Conservation (phyloP, 257 asterid genomes). For the Solanum chilense region DNA sequence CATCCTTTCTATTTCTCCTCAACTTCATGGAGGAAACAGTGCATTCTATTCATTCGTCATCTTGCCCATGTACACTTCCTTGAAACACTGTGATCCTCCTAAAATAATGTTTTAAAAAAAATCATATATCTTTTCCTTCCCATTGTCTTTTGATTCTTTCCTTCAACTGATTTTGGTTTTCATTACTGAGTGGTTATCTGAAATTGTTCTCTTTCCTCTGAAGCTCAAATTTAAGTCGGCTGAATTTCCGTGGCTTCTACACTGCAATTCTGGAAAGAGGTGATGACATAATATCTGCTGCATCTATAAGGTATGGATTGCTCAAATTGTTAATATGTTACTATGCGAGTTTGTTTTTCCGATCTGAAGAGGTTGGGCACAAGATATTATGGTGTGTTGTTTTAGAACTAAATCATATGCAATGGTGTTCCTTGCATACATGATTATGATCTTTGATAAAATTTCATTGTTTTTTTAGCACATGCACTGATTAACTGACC, state of each 20-base stretch:
- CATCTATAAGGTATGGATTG: constrained; percentile 10
- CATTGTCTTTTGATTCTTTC: not conserved
- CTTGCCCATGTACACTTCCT: not conserved
- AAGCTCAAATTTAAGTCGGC: constrained; percentile 8
- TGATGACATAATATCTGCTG: constrained; percentile 9
- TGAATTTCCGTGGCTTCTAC: constrained; percentile 4
- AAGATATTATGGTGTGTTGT: not conserved
- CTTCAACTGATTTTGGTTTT: not conserved
- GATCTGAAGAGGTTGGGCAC: not conserved
- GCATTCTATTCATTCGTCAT: not conserved
- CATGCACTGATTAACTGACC: not conserved
- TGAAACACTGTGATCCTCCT: not conserved
- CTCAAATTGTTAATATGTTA: not conserved
- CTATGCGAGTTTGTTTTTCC: not conserved
- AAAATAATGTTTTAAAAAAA: not conserved
- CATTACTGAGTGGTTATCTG: not conserved
- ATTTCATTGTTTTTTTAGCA: not conserved
- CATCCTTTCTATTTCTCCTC: not conserved
- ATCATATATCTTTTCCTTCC: not conserved
- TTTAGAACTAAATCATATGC: not conserved
- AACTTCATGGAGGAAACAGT: not conserved
- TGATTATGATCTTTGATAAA: not conserved
- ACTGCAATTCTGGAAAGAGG: constrained; percentile 9
- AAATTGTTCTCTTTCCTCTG: not conserved
- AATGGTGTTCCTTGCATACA: not conserved